Base-by-base conservation (phyloP, 2,329 filamentous ascomycete genomes). In the Colletotrichum chrysophilum region DNA sequence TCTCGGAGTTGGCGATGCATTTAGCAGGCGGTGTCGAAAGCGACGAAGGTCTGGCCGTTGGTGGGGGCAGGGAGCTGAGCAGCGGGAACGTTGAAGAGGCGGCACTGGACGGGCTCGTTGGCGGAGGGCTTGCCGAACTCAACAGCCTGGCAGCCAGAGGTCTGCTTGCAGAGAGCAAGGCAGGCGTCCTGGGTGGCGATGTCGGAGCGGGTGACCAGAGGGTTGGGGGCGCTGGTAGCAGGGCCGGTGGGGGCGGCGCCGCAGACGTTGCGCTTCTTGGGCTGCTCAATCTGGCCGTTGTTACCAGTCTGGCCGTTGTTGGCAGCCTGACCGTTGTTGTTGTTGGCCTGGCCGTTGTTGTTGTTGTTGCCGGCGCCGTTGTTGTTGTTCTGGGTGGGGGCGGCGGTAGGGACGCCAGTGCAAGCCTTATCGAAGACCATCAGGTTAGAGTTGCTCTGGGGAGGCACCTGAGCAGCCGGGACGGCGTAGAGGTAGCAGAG, bases 91-190 rank as follows among this genome's bases (percentile, higher is more conserved):
- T 62, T 64, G 64, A 70, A 77, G 36, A 77, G 72, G 52, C 64
- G 30, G 72, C 75, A 77, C 65, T 75, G 38, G 24, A 43, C 55
- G 16, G 72, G 62, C 55, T 61, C 60, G 55, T 66, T 62, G 58
- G 38, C 30, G 38, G 34, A 62, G 8, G 28, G 52, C 80, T 75
- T 70, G 80, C 81, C 79, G 74, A 81, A 82, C 60, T 82, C 80
- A 26, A 81, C 75, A 13, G 76, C 79, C 81, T 81, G 81, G 70
- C 78, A 78, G 9, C 81, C 80, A 5, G 66, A 43, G 48, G 58
- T 76, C 55, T 73, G 32, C 66, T 66, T 70, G 74, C 71, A 76
- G 30, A 76, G 71, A 32, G 58, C 60, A 12, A 76, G 61, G 71
- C 74, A 76, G 65, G 43, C 58, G 5, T 56, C 66, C 66, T 73